Evolutionary conservation across 177 flowering plant species (phyloP).

Genomic region (Tripterygium wilfordii): DNA sequence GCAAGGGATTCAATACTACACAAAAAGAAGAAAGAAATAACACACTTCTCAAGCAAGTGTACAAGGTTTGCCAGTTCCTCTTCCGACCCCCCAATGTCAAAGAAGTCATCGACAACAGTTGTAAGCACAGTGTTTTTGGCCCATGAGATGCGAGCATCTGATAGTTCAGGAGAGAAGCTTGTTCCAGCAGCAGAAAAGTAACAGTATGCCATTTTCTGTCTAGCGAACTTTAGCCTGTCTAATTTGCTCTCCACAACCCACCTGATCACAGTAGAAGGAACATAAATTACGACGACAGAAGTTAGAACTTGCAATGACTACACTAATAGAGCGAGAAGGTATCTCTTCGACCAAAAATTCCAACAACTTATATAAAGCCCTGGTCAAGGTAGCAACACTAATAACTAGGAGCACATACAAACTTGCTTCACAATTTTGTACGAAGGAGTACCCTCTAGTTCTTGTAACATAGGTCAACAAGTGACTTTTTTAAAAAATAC

Average conservation of each 20-base stretch:
- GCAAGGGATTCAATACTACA: background rate
- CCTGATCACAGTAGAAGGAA: background rate
- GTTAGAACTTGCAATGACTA: no score
- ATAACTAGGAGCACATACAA: no score
- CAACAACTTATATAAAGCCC: no score
- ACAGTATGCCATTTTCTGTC: constrained; percentile 2
- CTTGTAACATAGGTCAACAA: background rate
- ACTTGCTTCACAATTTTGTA: no score
- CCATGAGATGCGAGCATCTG: constrained; percentile 1
- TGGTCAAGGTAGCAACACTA: no score
- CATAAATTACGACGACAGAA: no score
- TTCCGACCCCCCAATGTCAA: constrained; percentile 9
- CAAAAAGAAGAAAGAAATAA: background rate
- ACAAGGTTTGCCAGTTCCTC: constrained; percentile 7
- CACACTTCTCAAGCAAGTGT: constrained; percentile 10
- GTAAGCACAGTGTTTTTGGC: constrained; percentile 3
- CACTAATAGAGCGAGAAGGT: no score
- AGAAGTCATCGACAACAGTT: constrained; percentile 12
- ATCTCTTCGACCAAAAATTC: no score
- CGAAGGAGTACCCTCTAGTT: no score
- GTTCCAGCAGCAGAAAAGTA: background rate
- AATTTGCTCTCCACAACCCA: constrained; percentile 1
- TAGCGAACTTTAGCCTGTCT: constrained; percentile 1
- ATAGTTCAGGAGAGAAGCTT: background rate
- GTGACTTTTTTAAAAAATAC: background rate